Evolutionary conservation across 257 asterid genomes (phyloP).

Genomic region (Ilex asprella): DNA sequence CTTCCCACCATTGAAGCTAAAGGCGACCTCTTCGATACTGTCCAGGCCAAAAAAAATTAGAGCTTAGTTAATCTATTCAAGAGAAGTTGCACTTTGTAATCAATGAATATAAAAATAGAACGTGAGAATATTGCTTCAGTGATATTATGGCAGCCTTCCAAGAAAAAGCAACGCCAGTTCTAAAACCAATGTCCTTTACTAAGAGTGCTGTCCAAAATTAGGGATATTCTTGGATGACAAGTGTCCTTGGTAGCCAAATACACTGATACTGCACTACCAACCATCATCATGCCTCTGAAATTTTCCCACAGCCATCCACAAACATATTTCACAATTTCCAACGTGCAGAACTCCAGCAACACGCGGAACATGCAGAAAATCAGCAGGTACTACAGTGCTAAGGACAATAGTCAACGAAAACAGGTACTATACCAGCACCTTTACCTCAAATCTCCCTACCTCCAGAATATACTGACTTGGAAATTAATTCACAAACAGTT

Average conservation of each 20-base stretch:
- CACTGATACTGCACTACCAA: not conserved
- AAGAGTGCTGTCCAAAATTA: no score
- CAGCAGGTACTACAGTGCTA: not conserved
- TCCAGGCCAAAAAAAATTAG: not conserved
- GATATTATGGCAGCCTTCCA: no score
- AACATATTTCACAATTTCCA: not conserved
- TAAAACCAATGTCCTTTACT: no score
- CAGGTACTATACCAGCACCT: no score
- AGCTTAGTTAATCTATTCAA: no score
- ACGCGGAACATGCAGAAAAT: not conserved
- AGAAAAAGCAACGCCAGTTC: no score
- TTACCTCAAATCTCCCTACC: not conserved
- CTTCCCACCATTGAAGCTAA: constrained; percentile 97
- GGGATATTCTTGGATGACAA: no score
- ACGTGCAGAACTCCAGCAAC: not conserved
- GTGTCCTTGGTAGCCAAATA: not conserved
- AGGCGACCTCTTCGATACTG: constrained; percentile 85
- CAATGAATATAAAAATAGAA: no score
- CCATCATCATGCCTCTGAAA: not conserved
- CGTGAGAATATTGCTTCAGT: no score
- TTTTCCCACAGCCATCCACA: not conserved
- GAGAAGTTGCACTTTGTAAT: no score
- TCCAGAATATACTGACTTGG: not conserved
- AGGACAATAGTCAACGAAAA: not conserved
- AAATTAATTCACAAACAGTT: no score